These are phyloP conservation scores for Salix exigua DNA, from an alignment of 345 rosid genomes.

Conservation along the genomic window DNA sequence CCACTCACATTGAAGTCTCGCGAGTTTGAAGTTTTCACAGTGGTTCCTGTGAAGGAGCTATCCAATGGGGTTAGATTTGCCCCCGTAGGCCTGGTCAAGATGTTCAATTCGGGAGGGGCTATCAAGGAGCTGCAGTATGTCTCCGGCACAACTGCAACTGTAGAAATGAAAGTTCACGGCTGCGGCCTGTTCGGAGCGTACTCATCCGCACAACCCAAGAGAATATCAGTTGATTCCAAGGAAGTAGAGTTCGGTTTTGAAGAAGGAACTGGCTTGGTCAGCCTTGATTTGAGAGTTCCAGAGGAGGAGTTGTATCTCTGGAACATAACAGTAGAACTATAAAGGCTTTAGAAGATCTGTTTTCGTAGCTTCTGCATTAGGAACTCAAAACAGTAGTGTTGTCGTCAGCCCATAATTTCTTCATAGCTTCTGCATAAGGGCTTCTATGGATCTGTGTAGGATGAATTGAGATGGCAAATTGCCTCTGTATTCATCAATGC, in stretches of 20 bases:
- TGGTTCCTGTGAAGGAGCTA: slow-evolving; percentile 49
- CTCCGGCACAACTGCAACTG: slow-evolving; percentile 8
- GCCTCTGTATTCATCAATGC: neutral
- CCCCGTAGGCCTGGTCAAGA: slow-evolving; percentile 47
- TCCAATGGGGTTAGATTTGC: slow-evolving; percentile 37
- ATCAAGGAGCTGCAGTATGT: slow-evolving; percentile 41
- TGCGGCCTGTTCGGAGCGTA: slow-evolving; percentile 51
- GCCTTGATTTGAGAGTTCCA: slow-evolving; percentile 37
- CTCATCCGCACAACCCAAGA: slow-evolving; percentile 40
- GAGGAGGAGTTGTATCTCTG: slow-evolving; percentile 49
- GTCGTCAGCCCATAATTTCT: neutral
- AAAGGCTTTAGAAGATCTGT: neutral
- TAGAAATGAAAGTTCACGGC: slow-evolving; percentile 39
- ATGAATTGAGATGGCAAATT: neutral
- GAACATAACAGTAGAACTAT: slow-evolving; percentile 29
- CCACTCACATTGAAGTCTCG: slow-evolving; percentile 56
- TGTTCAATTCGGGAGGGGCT: slow-evolving; percentile 67
- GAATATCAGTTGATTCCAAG: slow-evolving; percentile 33
- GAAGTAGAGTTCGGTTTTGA: slow-evolving; percentile 38
- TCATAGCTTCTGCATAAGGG: neutral
- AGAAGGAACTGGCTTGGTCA: slow-evolving; percentile 39
- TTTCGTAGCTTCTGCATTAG: neutral
- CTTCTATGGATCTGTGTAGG: neutral
- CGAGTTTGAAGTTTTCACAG: slow-evolving; percentile 56
- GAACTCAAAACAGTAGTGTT: neutral